These are phyloP conservation scores for Phellinidium pouzarii DNA, from an alignment of 1,284 basidiomycete genomes.

Conservation along the genomic window DNA sequence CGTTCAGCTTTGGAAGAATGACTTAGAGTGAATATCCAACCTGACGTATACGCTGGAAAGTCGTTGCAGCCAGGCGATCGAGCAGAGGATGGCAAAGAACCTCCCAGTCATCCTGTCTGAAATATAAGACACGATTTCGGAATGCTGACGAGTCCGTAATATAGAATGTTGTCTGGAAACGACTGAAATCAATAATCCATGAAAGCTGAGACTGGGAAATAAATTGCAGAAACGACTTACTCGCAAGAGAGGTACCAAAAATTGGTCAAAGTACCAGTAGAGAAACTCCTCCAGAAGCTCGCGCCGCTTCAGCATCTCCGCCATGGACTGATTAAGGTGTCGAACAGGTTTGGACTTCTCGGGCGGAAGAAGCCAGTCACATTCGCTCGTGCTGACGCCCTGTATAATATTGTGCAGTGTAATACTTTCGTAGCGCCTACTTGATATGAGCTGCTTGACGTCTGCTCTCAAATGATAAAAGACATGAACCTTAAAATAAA, in stretches of 20 bases:
- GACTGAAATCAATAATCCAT: conserved; percentile 4
- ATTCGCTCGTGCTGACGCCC: conserved; percentile 67
- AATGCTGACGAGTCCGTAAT: conserved; percentile 88
- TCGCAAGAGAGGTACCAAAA: conserved; percentile 75
- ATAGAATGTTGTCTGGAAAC: conserved; percentile 81
- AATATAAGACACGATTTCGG: conserved; percentile 85
- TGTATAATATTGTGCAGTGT: conserved; percentile 80
- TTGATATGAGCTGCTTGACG: conserved; percentile 63
- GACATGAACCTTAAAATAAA: background rate
- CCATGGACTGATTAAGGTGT: conserved; percentile 48
- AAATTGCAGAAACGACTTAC: conserved; percentile 38
- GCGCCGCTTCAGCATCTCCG: conserved; percentile 68
- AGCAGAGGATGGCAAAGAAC: conserved; percentile 76
- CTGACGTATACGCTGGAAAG: conserved; percentile 56
- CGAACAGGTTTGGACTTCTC: conserved; percentile 26
- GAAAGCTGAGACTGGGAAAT: background rate
- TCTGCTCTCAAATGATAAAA: conserved; percentile 37
- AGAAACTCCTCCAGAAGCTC: conserved; percentile 80
- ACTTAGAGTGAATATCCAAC: conserved; percentile 30
- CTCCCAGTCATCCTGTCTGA: conserved; percentile 94
- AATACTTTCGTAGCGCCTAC: conserved; percentile 76
- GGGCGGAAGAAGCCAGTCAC: conserved; percentile 71
- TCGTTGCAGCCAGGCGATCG: conserved; percentile 58
- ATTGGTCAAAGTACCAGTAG: conserved; percentile 89
- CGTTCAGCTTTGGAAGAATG: background rate